Conservation (phyloP, 257 asterid species). For the Orobanche coerulescens region DNA sequence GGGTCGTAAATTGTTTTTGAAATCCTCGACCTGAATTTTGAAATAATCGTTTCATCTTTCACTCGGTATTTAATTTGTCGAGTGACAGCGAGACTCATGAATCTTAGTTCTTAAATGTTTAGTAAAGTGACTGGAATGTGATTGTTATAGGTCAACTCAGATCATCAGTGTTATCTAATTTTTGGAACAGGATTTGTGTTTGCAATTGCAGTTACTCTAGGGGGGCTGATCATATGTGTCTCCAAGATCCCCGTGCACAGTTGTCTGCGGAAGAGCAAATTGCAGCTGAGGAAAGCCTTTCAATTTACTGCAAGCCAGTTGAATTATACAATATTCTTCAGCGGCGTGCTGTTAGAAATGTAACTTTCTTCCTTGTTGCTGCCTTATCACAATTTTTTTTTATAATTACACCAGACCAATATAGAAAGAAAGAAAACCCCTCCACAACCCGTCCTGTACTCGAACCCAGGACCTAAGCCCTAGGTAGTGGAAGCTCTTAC, state of each 20-base stretch:
- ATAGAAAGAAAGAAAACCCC: too few species aligned
- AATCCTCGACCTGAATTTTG: constrained; percentile 3
- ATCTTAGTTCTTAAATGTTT: constrained; percentile 10
- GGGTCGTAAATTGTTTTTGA: constrained; percentile 2
- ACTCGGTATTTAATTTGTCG: constrained; percentile 15
- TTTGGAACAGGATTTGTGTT: constrained; percentile 52
- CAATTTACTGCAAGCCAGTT: constrained; percentile 91
- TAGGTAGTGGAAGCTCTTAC: too few species aligned
- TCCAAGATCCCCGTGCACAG: constrained; percentile 74
- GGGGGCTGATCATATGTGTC: constrained; percentile 85
- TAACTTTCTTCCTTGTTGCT: constrained; percentile 24
- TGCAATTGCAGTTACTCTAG: constrained; percentile 85
- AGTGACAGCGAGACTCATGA: constrained; percentile 23
- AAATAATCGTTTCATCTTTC: neutral
- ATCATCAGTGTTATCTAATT: constrained; percentile 31
- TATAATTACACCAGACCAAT: neutral
- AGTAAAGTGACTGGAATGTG: constrained; percentile 15
- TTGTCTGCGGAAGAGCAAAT: constrained; percentile 87
- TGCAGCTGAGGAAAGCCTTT: constrained; percentile 93
- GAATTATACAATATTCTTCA: constrained; percentile 89
- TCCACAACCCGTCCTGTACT: too few species aligned
- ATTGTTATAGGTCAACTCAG: constrained; percentile 24
- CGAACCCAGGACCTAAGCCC: too few species aligned
- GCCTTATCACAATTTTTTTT: constrained; percentile 1
- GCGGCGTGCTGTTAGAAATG: constrained; percentile 80